Evolutionary conservation across 495 filamentous ascomycete genomes (phyloP).

Genomic region (Penicillium roqueforti): DNA sequence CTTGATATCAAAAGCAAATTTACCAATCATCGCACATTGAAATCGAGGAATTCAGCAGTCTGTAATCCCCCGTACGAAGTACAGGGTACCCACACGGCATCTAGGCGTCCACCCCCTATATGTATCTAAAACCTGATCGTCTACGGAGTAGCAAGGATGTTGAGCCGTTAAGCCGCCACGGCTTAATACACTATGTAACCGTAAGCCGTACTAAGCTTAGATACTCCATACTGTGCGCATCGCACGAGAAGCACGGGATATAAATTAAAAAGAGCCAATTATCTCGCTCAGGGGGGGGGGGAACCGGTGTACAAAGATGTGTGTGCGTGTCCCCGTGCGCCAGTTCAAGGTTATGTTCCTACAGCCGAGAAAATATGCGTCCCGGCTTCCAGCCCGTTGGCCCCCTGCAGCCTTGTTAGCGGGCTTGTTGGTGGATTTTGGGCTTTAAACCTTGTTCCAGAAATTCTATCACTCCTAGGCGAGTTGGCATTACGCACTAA

Average conservation of each 20-base stretch:
- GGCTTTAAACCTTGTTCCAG: conserved; percentile 10
- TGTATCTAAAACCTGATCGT: not conserved
- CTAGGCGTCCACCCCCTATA: not conserved
- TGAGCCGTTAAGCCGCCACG: not conserved
- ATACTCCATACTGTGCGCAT: not conserved
- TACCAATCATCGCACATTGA: not conserved
- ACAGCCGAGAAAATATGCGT: conserved; percentile 10
- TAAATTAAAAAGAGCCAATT: not conserved
- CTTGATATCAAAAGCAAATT: not conserved
- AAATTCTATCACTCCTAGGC: conserved; percentile 7
- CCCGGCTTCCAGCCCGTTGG: conserved; percentile 14
- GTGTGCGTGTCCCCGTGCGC: conserved; percentile 3
- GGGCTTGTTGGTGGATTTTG: conserved; percentile 2
- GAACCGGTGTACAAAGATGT: conserved; percentile 3
- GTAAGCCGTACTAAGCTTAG: not conserved
- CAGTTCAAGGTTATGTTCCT: conserved; percentile 18
- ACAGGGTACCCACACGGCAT: not conserved
- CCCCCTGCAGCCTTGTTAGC: conserved; percentile 5
- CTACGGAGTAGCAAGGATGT: not conserved
- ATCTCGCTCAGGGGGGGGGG: not conserved
- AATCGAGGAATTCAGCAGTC: not conserved
- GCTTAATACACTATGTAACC: not conserved
- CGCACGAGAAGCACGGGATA: conserved; percentile 1
- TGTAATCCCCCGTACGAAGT: not conserved
- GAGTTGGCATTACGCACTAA: not conserved